Evolutionary conservation across 2,329 filamentous ascomycete species (phyloP), one percentile per base, ranked within the genome.

Genomic region (Emergomyces africanus): DNA sequence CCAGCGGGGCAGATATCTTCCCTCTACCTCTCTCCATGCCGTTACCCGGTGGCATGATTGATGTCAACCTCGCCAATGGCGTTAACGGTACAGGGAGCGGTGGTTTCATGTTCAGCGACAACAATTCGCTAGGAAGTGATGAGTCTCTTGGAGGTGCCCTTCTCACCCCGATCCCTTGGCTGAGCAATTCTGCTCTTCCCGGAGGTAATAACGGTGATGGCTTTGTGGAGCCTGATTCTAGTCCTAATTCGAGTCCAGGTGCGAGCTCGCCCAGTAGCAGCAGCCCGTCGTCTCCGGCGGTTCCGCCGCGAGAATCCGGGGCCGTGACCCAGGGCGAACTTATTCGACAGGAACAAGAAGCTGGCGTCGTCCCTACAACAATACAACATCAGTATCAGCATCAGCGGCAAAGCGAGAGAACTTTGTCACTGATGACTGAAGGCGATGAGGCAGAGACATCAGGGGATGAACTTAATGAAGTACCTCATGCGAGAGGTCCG

Each of bases 121-220:
- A 69, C 57, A 9, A 42, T 55, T 66, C 66, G 5, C 76, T 92
- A 6, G 91, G 90, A 1, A 90, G 88, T 54, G 92, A 97, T 66
- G 92, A 96, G 70, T 87, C 87, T 14, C 77, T 97, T 1, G 92
- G 92, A 25, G 94, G 94, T 6, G 94, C 94, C 0, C 78, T 96
- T 20, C 78, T 99, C 55, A 97, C 92, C 0, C 94, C 92, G 0
- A 97, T 99, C 60, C 89, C 91, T 0, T 99, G 94, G 94, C 77
- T 97, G 56, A 79, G 68, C 60, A 71, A 73, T 65, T 42, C 51
- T n/a, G 41, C 37, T 25, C 37, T 37, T 8, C 42, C 49, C 8
- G 59, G 62, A 8, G 59, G 63, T 12, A 66, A 68, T 41, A 62
- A 65, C 35, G 67, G 63, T 60, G 59, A 61, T 60, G 59, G 61